Conservation (phyloP, 139 green algal genomes). For the Volvox africanus region DNA sequence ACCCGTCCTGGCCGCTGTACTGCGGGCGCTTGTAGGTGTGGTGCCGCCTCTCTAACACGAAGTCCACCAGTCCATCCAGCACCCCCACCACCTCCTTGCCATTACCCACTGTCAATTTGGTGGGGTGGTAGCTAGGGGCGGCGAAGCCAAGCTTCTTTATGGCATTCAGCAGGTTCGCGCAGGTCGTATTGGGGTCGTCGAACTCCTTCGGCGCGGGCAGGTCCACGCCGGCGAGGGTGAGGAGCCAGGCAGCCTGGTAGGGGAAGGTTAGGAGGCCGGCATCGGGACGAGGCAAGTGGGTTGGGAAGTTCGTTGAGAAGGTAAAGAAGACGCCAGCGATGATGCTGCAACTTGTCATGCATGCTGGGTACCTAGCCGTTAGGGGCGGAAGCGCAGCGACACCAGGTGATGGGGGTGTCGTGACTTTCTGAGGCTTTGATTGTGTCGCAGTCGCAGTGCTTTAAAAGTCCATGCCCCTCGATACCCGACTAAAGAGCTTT, state of each 20-base stretch:
- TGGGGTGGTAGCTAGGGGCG: constrained; percentile 65
- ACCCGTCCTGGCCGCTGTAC: constrained; percentile 63
- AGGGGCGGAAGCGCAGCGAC: too few relatives aligned
- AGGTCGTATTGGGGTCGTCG: constrained; percentile 83
- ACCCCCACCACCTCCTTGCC: constrained; percentile 75
- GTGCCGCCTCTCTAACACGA: constrained; percentile 63
- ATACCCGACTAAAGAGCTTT: too few relatives aligned
- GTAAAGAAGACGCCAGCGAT: too few relatives aligned
- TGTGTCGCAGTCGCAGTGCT: too few relatives aligned
- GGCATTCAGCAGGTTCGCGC: constrained; percentile 59
- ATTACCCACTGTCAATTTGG: constrained; percentile 75
- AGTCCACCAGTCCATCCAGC: constrained; percentile 70
- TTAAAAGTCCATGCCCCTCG: too few relatives aligned
- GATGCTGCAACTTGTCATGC: too few relatives aligned
- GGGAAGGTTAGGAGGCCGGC: neutral
- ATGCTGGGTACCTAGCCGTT: too few relatives aligned
- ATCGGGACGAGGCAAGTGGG: neutral
- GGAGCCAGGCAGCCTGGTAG: constrained; percentile 73
- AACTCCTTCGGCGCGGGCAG: constrained; percentile 75
- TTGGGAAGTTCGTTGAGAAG: neutral
- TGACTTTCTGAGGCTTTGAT: too few relatives aligned
- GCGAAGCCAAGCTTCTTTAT: constrained; percentile 68
- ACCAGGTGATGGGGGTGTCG: too few relatives aligned
- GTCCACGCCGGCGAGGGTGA: constrained; percentile 63
- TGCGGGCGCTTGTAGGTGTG: constrained; percentile 67